Conservation (phyloP, 805 yeast genomes). For the Metschnikowia gruessii region DNA sequence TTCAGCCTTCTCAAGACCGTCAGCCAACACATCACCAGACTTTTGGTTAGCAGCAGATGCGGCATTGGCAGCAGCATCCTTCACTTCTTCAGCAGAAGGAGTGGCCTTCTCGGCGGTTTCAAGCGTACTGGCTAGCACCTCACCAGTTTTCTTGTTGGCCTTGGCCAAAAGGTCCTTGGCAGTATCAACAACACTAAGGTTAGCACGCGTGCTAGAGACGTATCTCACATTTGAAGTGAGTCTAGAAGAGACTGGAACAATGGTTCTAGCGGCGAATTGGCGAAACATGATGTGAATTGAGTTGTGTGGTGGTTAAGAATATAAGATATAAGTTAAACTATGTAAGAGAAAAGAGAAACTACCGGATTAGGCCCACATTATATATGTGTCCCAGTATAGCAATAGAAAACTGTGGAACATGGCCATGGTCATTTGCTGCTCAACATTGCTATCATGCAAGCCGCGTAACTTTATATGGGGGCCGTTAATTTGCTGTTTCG, state of each 20-base stretch:
- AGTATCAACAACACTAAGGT: conserved; percentile 28
- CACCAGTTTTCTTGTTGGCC: conserved; percentile 39
- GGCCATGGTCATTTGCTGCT: conserved; percentile 3
- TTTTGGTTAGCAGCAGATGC: conserved; percentile 26
- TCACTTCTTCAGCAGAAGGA: conserved; percentile 20
- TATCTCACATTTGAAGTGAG: conserved; percentile 10
- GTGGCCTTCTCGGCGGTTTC: conserved; percentile 32
- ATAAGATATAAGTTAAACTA: neutral
- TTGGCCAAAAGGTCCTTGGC: conserved; percentile 36
- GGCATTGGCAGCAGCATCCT: conserved; percentile 23
- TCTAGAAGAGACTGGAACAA: conserved; percentile 10
- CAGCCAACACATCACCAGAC: conserved; percentile 33
- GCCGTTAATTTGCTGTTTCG: neutral
- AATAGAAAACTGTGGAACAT: conserved; percentile 7
- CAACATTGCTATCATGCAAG: conserved; percentile 15
- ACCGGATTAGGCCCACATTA: neutral
- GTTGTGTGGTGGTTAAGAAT: neutral
- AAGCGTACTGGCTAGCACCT: conserved; percentile 39
- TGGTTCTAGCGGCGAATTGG: conserved; percentile 14
- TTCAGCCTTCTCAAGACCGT: conserved; percentile 29
- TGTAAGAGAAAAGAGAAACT: neutral
- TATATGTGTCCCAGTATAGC: conserved; percentile 1
- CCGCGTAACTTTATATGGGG: neutral
- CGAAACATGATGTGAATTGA: conserved; percentile 15
- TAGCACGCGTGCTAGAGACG: conserved; percentile 12